Conservation (phyloP, 108 stramenopile species). For the Nitzschia inconspicua region DNA sequence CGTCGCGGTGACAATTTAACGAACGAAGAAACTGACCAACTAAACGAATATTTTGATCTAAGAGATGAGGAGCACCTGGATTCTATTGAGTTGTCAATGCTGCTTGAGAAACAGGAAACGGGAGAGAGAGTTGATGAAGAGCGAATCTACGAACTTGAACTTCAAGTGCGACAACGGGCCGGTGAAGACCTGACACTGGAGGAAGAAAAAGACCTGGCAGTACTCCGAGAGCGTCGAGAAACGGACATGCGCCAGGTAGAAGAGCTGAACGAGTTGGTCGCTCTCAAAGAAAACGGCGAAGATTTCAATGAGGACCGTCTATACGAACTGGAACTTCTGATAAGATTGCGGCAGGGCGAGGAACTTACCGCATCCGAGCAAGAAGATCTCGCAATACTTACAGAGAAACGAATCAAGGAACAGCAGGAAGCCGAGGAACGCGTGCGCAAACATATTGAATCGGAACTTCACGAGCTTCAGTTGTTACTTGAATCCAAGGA, state of each 20-base stretch:
- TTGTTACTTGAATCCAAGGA: not conserved
- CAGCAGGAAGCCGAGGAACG: slow-evolving; percentile 3
- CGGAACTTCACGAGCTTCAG: slow-evolving; percentile 1
- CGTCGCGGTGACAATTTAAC: not conserved
- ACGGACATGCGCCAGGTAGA: not conserved
- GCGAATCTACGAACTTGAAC: not conserved
- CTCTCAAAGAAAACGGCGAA: too few species aligned
- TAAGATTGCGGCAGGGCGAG: slow-evolving; percentile 1
- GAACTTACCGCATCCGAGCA: slow-evolving; percentile 11
- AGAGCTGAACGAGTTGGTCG: slow-evolving; percentile 14
- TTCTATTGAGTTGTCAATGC: slow-evolving; percentile 1
- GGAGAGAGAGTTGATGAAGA: slow-evolving; percentile 7
- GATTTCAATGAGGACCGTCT: not conserved
- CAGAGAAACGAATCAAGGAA: not conserved
- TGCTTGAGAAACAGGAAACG: not conserved
- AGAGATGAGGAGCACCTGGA: slow-evolving; percentile 11
- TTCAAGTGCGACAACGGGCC: not conserved
- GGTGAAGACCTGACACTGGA: not conserved
- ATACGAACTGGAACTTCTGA: slow-evolving; percentile 13
- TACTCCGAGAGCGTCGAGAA: not conserved
- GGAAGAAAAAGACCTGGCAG: not conserved
- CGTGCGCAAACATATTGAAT: too few species aligned
- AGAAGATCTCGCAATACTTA: too few species aligned
- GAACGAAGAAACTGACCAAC: not conserved
- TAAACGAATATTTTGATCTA: not conserved